Evolutionary conservation across 2,329 filamentous ascomycete species (phyloP).

Genomic region (Davidsoniella virescens): DNA sequence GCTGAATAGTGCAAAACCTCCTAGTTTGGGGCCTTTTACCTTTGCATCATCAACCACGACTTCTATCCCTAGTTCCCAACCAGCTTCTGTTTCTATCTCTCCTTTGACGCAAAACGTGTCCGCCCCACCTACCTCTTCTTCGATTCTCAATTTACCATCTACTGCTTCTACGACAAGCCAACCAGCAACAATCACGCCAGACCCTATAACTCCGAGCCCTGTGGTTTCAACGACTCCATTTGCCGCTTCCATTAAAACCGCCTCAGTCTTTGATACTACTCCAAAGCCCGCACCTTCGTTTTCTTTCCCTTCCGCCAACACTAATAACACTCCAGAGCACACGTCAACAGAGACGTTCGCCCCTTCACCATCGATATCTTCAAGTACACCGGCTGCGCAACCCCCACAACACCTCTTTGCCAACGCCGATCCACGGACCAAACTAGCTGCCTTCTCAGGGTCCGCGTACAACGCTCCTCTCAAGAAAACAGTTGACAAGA

Average conservation of each 20-base stretch:
- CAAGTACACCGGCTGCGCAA: neutral
- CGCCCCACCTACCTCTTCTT: neutral
- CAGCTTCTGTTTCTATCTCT: neutral
- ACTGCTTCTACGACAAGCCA: neutral
- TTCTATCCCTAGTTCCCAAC: neutral
- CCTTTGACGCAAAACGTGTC: neutral
- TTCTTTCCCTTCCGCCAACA: neutral
- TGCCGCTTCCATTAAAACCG: no score
- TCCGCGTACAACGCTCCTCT: neutral
- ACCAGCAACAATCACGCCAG: neutral
- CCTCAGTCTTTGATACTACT: neutral
- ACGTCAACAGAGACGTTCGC: neutral
- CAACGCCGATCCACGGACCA: neutral
- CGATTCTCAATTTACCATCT: neutral
- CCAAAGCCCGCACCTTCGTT: neutral
- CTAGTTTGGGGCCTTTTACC: no score
- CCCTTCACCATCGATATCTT: neutral
- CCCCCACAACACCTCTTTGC: no score
- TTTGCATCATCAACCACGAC: neutral
- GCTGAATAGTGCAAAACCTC: no score
- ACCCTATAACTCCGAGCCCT: neutral
- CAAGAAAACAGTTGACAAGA: conserved; percentile 4
- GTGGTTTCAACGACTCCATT: neutral
- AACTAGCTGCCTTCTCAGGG: conserved; percentile 9
- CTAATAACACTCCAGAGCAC: no score